Evolutionary conservation across 2,329 filamentous ascomycete genomes (phyloP).

Genomic region (Xylaria sp.): DNA sequence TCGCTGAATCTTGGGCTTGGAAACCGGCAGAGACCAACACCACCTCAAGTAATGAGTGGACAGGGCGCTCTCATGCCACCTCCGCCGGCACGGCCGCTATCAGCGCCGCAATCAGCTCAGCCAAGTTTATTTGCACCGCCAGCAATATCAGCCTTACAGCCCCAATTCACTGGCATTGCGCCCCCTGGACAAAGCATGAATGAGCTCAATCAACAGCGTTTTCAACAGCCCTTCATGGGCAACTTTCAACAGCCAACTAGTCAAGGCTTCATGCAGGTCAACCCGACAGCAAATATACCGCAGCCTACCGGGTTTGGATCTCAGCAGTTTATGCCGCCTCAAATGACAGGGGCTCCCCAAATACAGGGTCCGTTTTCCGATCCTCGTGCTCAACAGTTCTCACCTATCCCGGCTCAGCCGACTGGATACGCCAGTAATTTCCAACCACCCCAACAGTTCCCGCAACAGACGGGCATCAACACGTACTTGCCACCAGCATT

Average conservation of each 20-base stretch:
- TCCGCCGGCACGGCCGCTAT: slow-evolving; percentile 81
- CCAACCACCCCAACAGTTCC: slow-evolving; percentile 50
- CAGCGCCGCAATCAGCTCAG: slow-evolving; percentile 84
- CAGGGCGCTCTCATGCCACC: slow-evolving; percentile 76
- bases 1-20: slow-evolving; percentile 57
- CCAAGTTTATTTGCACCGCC: slow-evolving; percentile 78
- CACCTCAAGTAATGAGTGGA: slow-evolving; percentile 70
- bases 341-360: slow-evolving; percentile 54
- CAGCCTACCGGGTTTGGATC: slow-evolving; percentile 52
- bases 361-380: slow-evolving; percentile 56
- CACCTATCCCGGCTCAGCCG: slow-evolving; percentile 67
- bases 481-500: slow-evolving; percentile 67
- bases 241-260: slow-evolving; percentile 54
- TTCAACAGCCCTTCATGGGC: slow-evolving; percentile 68
- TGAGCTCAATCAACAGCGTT: slow-evolving; percentile 73
- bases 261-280: slow-evolving; percentile 54
- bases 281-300: slow-evolving; percentile 50
- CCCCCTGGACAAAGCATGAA: slow-evolving; percentile 80
- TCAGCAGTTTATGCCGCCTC: slow-evolving; percentile 57
- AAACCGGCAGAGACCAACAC: slow-evolving; percentile 74
- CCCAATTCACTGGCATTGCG: slow-evolving; percentile 86
- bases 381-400: slow-evolving; percentile 55
- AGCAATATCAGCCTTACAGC: slow-evolving; percentile 68
- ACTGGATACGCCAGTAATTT: slow-evolving; percentile 67
- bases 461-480: slow-evolving; percentile 67